A percentile compares a stretch with the other conserved stretches of the same genome.
These are phyloP conservation scores for Citrullus mucosospermus DNA, from an alignment of 306 rosid genomes.

Conservation along the genomic window DNA sequence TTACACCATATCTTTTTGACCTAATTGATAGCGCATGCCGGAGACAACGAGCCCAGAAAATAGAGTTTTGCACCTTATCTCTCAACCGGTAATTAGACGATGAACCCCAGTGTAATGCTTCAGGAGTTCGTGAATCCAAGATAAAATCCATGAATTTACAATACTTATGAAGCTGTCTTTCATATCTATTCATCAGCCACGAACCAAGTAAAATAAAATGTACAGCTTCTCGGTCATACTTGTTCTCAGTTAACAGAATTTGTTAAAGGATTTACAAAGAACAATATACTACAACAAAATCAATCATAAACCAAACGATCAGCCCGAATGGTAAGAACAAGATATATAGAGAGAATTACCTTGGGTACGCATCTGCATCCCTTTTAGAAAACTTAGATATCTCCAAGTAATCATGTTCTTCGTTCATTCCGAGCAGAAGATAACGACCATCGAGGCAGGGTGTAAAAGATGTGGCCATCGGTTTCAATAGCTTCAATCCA, in stretches of 20 bases:
- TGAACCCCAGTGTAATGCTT: constrained; percentile 27
- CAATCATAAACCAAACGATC: background rate
- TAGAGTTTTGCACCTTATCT: constrained; percentile 45
- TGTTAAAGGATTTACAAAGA: background rate
- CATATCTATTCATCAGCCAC: constrained; percentile 35
- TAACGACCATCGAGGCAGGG: constrained; percentile 65
- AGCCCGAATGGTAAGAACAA: background rate
- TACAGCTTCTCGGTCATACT: too few species aligned
- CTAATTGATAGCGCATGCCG: constrained; percentile 42
- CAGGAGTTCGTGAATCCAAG: constrained; percentile 66
- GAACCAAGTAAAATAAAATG: background rate
- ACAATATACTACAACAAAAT: background rate
- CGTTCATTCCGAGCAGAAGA: constrained; percentile 54
- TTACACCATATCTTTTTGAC: constrained; percentile 67
- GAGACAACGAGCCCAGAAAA: constrained; percentile 54
- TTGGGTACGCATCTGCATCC: constrained; percentile 61
- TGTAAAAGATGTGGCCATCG: constrained; percentile 56
- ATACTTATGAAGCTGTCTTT: constrained; percentile 52
- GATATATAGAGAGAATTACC: constrained; percentile 12
- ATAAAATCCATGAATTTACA: constrained; percentile 58
- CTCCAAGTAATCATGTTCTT: constrained; percentile 40
- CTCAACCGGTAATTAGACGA: constrained; percentile 39
- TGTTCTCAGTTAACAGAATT: background rate
- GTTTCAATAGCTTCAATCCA: constrained; percentile 66
- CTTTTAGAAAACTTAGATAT: constrained; percentile 52